Conservation (phyloP, 441 rosid species). For the Populus hybrid region DNA sequence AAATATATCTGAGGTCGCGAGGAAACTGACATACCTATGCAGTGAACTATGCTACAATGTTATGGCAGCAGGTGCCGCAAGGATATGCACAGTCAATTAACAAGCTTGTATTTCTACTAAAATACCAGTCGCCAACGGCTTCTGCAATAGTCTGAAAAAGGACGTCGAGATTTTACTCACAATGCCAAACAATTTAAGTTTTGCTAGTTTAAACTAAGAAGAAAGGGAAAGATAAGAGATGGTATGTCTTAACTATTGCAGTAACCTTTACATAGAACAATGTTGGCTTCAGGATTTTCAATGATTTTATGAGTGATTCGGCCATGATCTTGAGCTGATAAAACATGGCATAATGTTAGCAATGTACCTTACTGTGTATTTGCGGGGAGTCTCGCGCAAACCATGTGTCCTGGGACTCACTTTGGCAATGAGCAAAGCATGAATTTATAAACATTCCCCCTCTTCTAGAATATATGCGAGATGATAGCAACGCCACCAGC, state of each 20-base stretch:
- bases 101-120: conserved; percentile 53
- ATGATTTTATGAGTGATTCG: background rate
- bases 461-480: conserved; percentile 46
- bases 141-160: conserved; percentile 67
- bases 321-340: background rate
- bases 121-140: conserved; percentile 98
- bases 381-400: conserved; percentile 76
- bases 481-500: conserved; percentile 50
- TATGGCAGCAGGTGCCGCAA: conserved; percentile 75
- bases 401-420: conserved; percentile 94
- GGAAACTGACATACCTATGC: conserved; percentile 23
- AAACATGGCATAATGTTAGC: background rate
- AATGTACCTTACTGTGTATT: conserved; percentile 58
- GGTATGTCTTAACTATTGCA: background rate
- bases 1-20: background rate
- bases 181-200: background rate
- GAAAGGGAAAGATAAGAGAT: background rate
- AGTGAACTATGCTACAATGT: conserved; percentile 44
- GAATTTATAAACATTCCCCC: conserved; percentile 87
- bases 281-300: background rate
- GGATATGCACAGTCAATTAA: conserved; percentile 78
- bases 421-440: conserved; percentile 95
- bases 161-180: background rate
- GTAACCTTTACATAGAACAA: background rate
- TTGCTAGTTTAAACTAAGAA: background rate